Percentiles rank a stretch among this genome's conserved stretches.
These are phyloP conservation scores for Plasmopara muralis DNA, from an alignment of 352 stramenopile species.

Conservation along the genomic window DNA sequence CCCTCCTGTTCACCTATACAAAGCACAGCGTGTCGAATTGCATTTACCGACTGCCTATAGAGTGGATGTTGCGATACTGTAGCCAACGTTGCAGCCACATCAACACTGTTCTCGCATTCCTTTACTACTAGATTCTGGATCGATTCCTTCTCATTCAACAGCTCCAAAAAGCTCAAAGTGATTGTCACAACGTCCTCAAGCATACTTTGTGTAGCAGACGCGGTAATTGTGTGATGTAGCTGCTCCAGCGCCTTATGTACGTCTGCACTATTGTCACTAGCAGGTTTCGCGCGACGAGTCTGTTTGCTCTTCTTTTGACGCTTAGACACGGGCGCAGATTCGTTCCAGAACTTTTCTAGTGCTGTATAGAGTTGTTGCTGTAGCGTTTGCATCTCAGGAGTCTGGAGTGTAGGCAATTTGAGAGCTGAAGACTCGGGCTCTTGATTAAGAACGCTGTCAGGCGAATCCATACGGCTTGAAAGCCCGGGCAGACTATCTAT, in stretches of 20 bases:
- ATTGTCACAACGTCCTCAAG: slow-evolving; percentile 42
- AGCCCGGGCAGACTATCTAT: slow-evolving; percentile 20
- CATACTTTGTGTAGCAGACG: slow-evolving; percentile 24
- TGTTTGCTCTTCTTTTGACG: slow-evolving; percentile 65
- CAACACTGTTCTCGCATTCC: slow-evolving; percentile 5
- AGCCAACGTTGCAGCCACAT: slow-evolving; percentile 33
- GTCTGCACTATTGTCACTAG: slow-evolving; percentile 17
- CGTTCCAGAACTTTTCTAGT: slow-evolving; percentile 29
- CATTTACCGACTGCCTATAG: slow-evolving; percentile 34
- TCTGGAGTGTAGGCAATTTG: slow-evolving; percentile 16
- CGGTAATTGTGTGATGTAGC: slow-evolving; percentile 33
- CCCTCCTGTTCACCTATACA: slow-evolving; percentile 16
- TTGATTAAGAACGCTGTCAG: slow-evolving; percentile 21
- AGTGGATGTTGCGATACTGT: slow-evolving; percentile 38
- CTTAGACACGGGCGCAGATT: slow-evolving; percentile 33
- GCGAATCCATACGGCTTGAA: slow-evolving; percentile 64
- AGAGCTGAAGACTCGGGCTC: slow-evolving; percentile 4
- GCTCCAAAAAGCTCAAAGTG: slow-evolving; percentile 31
- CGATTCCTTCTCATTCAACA: slow-evolving; percentile 37
- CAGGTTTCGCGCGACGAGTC: slow-evolving; percentile 16
- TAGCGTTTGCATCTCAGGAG: slow-evolving; percentile 33
- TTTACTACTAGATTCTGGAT: slow-evolving; percentile 24
- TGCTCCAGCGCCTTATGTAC: slow-evolving; percentile 31
- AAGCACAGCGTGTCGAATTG: slow-evolving; percentile 37
- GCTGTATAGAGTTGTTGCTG: slow-evolving; percentile 35